Base-by-base conservation (phyloP, 192 early-diverging fungal genomes). In the Rhizophagus prolifer region DNA sequence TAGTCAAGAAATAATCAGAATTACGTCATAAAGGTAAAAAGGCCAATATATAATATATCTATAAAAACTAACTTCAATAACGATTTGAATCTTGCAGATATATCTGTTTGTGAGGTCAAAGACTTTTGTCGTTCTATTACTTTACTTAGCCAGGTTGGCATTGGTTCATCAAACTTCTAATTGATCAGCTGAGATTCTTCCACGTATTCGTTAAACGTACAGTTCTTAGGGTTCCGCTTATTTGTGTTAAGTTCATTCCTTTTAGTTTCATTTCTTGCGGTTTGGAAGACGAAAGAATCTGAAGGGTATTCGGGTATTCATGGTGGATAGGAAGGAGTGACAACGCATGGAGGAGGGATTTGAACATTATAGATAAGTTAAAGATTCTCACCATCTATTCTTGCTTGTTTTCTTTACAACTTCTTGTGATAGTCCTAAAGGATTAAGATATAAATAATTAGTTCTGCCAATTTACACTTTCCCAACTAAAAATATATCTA, bases 91-190 rank as follows among this genome's bases (percentile, higher is more conserved):
- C 65, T 67, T 9, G 23, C 28, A 67, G 65, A 67, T 19, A 19
- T 9, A n/a, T 68, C 28, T 19, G 65, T 67, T 67, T 67, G 65
- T 67, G 65, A 67, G 65, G 14, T 67, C 65, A 67, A 67, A 67
- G 16, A 67, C 65, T 67, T 31, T 67, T 67, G 65, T 67, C 65
- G 65, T 31, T 31, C 16, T 67, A 67, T 31, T 67, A 67, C 31
- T 67, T 67, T 67, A 9, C 16, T 31, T 67, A 67, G 65, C 65
- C 65, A 67, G 34, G 65, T 67, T 67, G 65, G 65, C 65, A 36
- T 36, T 67, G 65, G 65, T 67, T 41, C 65, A 67, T 67, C 65
- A 19, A 67, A 67, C 65, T 67, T 34, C 65, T 34, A 67, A 67
- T 14, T 13, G 8, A 31, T 68, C 19, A 7, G 60, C 60, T 62